Conservation (phyloP, 139 green algal species). For the Tetraselmis chui region DNA sequence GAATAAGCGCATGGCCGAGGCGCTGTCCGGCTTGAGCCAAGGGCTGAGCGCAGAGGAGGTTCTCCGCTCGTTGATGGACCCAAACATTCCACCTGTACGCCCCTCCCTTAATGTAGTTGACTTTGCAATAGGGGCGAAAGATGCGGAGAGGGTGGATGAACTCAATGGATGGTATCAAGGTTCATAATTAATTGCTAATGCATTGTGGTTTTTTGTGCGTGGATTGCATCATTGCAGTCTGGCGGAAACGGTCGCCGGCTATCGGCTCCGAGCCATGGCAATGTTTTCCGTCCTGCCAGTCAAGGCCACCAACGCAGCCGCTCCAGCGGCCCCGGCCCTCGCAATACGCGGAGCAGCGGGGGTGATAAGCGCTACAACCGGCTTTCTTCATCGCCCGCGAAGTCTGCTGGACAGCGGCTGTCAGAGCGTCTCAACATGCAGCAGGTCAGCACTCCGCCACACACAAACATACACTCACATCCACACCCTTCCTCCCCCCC, state of each 20-base stretch:
- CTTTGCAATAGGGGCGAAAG: too few species aligned
- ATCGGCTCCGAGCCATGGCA: background rate
- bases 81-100: background rate
- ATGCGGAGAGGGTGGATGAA: too few species aligned
- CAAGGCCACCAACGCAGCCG: background rate
- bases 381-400: background rate
- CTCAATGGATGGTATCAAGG: too few species aligned
- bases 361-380: background rate
- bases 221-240: too few species aligned
- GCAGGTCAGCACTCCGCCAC: background rate
- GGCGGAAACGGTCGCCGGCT: too few species aligned
- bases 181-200: too few species aligned
- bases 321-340: background rate
- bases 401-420: background rate
- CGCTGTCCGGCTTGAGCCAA: constrained; percentile 14
- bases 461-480: too few species aligned
- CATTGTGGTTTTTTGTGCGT: too few species aligned
- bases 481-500: background rate
- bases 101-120: background rate
- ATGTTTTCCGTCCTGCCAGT: background rate
- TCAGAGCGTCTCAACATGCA: background rate
- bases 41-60: background rate
- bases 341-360: background rate
- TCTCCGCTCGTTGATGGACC: background rate
- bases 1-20: constrained; percentile 37